A percentile compares a stretch with the other conserved stretches of the same genome.
Evolutionary conservation across 495 filamentous ascomycete genomes (phyloP).

Genomic region (Rusavskia elegans): DNA sequence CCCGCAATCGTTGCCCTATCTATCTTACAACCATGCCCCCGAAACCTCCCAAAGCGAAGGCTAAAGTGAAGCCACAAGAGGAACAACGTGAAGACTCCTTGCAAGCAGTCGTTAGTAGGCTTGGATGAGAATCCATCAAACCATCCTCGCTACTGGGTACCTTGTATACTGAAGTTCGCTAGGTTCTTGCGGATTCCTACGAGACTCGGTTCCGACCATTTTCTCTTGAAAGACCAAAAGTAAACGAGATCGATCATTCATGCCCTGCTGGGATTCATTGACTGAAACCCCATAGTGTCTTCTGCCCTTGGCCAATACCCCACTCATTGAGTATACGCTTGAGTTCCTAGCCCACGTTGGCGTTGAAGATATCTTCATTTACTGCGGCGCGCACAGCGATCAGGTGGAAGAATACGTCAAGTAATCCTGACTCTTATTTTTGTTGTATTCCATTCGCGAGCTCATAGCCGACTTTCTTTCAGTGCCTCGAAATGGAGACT

Average conservation of each 20-base stretch:
- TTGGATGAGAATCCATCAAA: background rate
- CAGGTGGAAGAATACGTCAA: conserved; percentile 75
- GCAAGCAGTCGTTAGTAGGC: conserved; percentile 64
- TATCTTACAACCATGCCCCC: conserved; percentile 21
- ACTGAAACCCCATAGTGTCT: conserved; percentile 43
- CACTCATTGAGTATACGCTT: conserved; percentile 92
- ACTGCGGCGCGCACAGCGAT: conserved; percentile 79
- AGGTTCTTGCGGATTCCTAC: conserved; percentile 83
- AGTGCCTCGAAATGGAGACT: conserved; percentile 55
- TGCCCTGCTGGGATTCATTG: background rate
- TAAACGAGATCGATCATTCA: conserved; percentile 20
- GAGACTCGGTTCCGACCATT: conserved; percentile 84
- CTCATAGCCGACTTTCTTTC: background rate
- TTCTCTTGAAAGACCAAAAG: conserved; percentile 73
- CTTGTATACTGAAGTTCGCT: background rate
- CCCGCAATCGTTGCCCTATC: background rate
- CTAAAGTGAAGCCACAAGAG: conserved; percentile 45
- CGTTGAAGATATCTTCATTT: conserved; percentile 82
- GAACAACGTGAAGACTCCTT: conserved; percentile 69
- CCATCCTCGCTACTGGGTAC: no score
- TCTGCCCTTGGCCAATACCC: conserved; percentile 80
- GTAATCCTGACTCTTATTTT: conserved; percentile 17
- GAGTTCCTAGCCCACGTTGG: conserved; percentile 92
- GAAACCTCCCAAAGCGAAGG: conserved; percentile 36
- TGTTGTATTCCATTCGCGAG: background rate